Evolutionary conservation across 2,329 filamentous ascomycete genomes (phyloP), one percentile per base, ranked within the genome.

Genomic region (Fusarium phyllophilum): DNA sequence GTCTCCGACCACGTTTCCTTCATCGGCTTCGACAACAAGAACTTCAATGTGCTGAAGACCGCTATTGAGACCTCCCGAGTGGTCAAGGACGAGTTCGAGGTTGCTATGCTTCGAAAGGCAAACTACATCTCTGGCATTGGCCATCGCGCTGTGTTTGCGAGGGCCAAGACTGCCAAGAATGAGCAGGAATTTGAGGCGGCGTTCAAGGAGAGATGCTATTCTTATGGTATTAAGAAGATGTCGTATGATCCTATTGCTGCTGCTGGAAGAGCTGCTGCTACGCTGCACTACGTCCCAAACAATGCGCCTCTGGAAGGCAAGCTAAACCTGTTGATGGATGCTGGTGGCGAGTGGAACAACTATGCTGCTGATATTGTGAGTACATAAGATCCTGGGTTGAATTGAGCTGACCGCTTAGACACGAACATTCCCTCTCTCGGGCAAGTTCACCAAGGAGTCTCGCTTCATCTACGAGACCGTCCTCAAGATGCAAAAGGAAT

Each of bases 231-330:
- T 59, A 92, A 91, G 79, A 91, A 96, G 77, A 94, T 97, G 85
- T 92, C 96, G 2, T 98, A 98, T 83, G 90, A 93, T 75, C 92
- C 92, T 68, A 98, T 98, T 78, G 91, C 96, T 24, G 96, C 94
- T 1, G 89, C 90, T 39, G 96, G 96, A 17, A 88, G 90, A 10
- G 92, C 93, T 22, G 95, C 93, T 1, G 94, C 95, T 10, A 96
- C 94, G 4, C 87, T 98, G 39, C 96, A 98, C 84, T 98, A 98
- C 78, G 90, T 94, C 31, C 89, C 92, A 79, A 97, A 97, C 81
- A 87, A 95, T 73, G 87, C 92, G 78, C 87, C 91, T 1, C 84
- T 96, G 41, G 83, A 84, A 2, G 90, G 90, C 48, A 95, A 96
- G 83, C 89, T 94, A 62, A 92, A 97, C 77, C 83, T 98, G 59